Evolutionary conservation across 176 grass and related monocot genomes (phyloP).

Genomic region (Zoysia pacifica): DNA sequence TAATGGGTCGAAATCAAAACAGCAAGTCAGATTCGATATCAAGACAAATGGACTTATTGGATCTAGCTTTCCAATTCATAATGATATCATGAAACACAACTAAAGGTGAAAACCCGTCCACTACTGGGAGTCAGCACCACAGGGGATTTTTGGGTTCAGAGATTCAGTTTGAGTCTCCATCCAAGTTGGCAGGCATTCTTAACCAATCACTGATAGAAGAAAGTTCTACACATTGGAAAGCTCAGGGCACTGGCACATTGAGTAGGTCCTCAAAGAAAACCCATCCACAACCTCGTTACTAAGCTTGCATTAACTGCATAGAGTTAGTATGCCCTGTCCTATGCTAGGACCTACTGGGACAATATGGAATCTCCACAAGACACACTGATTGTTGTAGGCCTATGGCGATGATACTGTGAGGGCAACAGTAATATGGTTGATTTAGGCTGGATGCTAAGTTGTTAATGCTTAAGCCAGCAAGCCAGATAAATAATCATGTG

Average conservation of each 20-base stretch:
- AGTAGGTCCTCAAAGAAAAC: background rate
- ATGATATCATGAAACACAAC: slow-evolving; percentile 27
- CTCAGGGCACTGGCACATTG: background rate
- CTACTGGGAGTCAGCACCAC: slow-evolving; percentile 8
- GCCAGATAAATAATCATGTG: background rate
- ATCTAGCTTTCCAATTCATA: slow-evolving; percentile 28
- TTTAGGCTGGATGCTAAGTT: slow-evolving; percentile 12
- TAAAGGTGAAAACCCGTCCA: slow-evolving; percentile 17
- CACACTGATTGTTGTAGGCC: slow-evolving; percentile 13
- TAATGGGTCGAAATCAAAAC: slow-evolving; percentile 33
- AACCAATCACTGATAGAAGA: background rate
- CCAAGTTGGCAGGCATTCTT: slow-evolving; percentile 6
- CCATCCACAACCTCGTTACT: background rate
- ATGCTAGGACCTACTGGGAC: background rate
- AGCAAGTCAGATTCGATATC: background rate
- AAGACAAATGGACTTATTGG: slow-evolving; percentile 25
- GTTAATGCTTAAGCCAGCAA: background rate
- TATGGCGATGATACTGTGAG: background rate
- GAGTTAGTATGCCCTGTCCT: background rate
- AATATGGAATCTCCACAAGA: background rate
- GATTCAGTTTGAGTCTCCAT: background rate
- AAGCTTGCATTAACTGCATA: background rate
- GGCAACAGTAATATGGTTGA: background rate
- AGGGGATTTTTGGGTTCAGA: background rate
- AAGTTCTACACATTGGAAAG: too few species aligned